These are phyloP conservation scores for Aureobasidium musti DNA, from an alignment of 2,329 filamentous ascomycete genomes.

Conservation along the genomic window DNA sequence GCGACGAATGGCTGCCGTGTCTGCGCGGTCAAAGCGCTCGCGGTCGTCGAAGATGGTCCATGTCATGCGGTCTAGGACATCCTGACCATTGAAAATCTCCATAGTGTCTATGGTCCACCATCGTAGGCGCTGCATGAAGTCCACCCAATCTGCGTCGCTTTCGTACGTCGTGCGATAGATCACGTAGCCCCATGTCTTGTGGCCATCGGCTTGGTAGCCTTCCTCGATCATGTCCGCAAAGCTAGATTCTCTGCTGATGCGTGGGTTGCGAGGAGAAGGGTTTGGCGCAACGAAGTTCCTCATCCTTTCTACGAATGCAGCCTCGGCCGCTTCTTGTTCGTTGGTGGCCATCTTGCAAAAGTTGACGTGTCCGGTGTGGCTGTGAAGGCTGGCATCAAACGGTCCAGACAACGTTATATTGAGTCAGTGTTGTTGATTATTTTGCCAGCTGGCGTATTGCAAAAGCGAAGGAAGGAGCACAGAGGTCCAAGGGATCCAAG, in stretches of 20 bases:
- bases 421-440: too few relatives aligned
- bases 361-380: too few relatives aligned
- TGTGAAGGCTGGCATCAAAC: too few relatives aligned
- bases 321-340: too few relatives aligned
- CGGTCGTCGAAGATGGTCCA: slow-evolving; percentile 31
- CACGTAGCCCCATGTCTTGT: slow-evolving; percentile 33
- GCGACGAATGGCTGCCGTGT: slow-evolving; percentile 23
- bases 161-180: slow-evolving; percentile 33
- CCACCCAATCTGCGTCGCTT: slow-evolving; percentile 31
- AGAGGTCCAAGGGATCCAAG: too few relatives aligned
- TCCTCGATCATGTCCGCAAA: slow-evolving; percentile 31
- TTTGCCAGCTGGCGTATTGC: too few relatives aligned
- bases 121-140: slow-evolving; percentile 30
- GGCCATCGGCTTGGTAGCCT: slow-evolving; percentile 22
- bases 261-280: too few relatives aligned
- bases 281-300: too few relatives aligned
- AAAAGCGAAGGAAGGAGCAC: too few relatives aligned
- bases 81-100: slow-evolving; percentile 26
- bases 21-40: slow-evolving; percentile 29
- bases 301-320: too few relatives aligned
- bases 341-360: too few relatives aligned
- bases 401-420: too few relatives aligned
- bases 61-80: slow-evolving; percentile 30
- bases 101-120: slow-evolving; percentile 23
- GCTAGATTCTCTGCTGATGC: slow-evolving; percentile 21